Conservation (phyloP, 1,284 basidiomycete genomes). For the Vanrija sp. region DNA sequence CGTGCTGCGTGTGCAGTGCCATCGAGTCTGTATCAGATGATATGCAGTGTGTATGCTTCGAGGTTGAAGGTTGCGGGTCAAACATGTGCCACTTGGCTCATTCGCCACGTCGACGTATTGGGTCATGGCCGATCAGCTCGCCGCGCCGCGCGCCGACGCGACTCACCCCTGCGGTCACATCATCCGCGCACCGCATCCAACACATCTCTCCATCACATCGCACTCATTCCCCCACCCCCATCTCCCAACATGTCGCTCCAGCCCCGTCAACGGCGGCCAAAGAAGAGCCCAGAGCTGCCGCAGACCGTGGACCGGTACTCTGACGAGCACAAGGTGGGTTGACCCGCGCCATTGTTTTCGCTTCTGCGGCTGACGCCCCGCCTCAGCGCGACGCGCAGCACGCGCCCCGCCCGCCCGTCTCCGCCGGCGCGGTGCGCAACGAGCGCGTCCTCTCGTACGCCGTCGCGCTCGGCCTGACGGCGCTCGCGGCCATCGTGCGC, state of each 20-base stretch:
- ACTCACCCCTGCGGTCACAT: background rate
- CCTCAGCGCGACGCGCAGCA: background rate
- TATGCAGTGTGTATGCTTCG: background rate
- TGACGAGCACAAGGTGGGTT: slow-evolving; percentile 18
- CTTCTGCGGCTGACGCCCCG: background rate
- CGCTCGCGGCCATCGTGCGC: slow-evolving; percentile 70
- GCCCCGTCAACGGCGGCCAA: background rate
- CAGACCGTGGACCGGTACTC: slow-evolving; percentile 7
- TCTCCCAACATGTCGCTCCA: background rate
- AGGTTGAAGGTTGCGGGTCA: too few species aligned
- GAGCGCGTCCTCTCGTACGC: slow-evolving; percentile 37
- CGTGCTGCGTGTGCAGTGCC: too few species aligned
- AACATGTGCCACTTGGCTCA: too few species aligned
- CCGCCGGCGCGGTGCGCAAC: slow-evolving; percentile 11
- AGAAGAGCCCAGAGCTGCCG: slow-evolving; percentile 8
- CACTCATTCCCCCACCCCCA: background rate
- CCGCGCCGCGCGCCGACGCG: background rate
- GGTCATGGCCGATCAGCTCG: background rate
- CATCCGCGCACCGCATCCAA: background rate
- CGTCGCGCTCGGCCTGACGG: slow-evolving; percentile 55
- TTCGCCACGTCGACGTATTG: background rate
- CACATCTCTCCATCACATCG: background rate
- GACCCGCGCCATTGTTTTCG: background rate
- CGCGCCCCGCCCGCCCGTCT: slow-evolving; percentile 12
- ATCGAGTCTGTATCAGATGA: background rate